Percentiles rank a stretch among this genome's conserved stretches.
Evolutionary conservation across 768 basidiomycete genomes (phyloP).

Genomic region (Tephrocybe rancida): DNA sequence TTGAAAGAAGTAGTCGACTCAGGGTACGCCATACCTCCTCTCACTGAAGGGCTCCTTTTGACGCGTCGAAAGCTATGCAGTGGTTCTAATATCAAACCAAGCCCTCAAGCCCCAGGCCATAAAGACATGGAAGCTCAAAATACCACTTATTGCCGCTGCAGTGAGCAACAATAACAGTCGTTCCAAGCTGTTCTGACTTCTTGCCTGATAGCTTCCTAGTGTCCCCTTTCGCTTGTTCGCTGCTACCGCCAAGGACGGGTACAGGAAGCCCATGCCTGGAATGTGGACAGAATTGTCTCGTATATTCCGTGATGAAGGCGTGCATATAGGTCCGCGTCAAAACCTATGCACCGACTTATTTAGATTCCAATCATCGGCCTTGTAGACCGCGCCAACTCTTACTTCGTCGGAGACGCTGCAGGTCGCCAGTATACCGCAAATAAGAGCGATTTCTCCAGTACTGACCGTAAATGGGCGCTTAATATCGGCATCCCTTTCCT

Average conservation of each 20-base stretch:
- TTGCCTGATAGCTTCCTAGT: conserved; percentile 54
- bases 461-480: conserved; percentile 84
- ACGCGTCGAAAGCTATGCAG: conserved; percentile 50
- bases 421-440: conserved; percentile 56
- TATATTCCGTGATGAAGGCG: conserved; percentile 56
- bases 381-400: conserved; percentile 65
- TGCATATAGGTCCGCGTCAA: conserved; percentile 60
- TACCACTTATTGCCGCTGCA: conserved; percentile 64
- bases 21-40: conserved; percentile 48
- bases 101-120: conserved; percentile 48
- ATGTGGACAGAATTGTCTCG: conserved; percentile 79
- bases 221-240: conserved; percentile 82
- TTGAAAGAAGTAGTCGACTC: conserved; percentile 58
- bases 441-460: conserved; percentile 72
- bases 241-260: conserved; percentile 72
- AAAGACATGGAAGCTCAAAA: conserved; percentile 77
- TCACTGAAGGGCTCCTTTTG: background rate
- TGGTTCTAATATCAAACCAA: conserved; percentile 87
- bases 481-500: conserved; percentile 75
- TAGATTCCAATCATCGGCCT: conserved; percentile 16
- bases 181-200: background rate
- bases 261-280: conserved; percentile 85
- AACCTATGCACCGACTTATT: background rate
- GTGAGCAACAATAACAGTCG: conserved; percentile 34
- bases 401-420: conserved; percentile 91